Evolutionary conservation across 169 alveolate genomes (phyloP), one percentile per base, ranked within the genome.

Genomic region (Prorocentrum cordatum): DNA sequence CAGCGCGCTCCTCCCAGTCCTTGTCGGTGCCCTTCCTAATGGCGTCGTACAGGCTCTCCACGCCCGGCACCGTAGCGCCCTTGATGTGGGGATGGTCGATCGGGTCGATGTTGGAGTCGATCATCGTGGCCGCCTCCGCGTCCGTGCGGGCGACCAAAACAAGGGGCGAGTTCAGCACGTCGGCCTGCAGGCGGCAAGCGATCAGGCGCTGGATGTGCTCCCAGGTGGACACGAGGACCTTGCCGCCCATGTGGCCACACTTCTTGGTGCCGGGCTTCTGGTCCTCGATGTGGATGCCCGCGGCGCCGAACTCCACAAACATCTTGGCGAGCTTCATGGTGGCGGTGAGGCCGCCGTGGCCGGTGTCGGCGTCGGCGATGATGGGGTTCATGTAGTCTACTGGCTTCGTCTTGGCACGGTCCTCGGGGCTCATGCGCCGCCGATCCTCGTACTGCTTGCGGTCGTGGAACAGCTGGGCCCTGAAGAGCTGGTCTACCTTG

Each of bases 211-310:
- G 72, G 39, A 80, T 84, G 64, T 92, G 94, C 83, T 91, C 95
- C 75, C 88, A 64, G 26, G 95, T 77, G 39, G 94, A 84, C 29
- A 94, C 95, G 6, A 95, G 91, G 22, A 95, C 97, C 92, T 94
- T 95, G 70, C 97, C 97, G 31, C 96, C 95, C 94, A 95, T 91
- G 92, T 95, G 97, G 24, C 97, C 97, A 82, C 97, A 95, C 93
- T 95, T 95, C 92, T 95, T 95, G 50, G 94, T 93, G 58, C 95
- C 97, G 33, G 96, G 95, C 92, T 93, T 94, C 88, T 95, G 92
- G 91, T 95, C 96, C 91, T 95, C 97, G 35, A 95, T 80, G 92
- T 95, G 97, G 77, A 95, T 93, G 47, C 97, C 97, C 12, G 95
- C 95, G 18, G 95, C 97, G 26, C 97, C 97, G 66, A 94, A 93